Base-by-base conservation (phyloP, 2,329 filamentous ascomycete species). In the Dactylellina haptotyla region DNA sequence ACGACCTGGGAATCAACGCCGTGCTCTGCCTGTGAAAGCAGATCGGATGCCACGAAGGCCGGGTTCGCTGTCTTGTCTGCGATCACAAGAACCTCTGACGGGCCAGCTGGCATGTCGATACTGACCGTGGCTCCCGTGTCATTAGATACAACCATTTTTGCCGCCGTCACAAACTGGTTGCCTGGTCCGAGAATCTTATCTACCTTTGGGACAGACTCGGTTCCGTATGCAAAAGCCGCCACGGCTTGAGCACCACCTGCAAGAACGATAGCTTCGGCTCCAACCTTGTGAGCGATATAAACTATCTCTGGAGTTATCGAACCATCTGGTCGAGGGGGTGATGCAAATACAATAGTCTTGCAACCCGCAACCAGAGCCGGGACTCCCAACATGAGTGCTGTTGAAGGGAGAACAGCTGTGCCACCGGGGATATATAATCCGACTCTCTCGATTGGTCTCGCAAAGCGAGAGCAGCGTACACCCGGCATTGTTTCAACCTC, bases 111-210 rank as follows among this genome's bases (percentile, higher is more conserved):
- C 95, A 99, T 99, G 80, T 99, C 95, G 78, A 99, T 99, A 81
- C 92, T 90, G 41, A 97, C 93, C 20, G 92, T 91, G 10, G 95
- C 95, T 72, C 93, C 96, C 46, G 95, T 98, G 80, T 99, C 95
- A 81, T 99, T 99, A 82, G 90, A 92, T 45, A 99, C 95, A 78
- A 93, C 86, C 95, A 99, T 99, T 87, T 99, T 99, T 58, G 92
- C 95, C 0, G 95, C 95, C 0, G 95, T 99, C 41, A 99, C 95
- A 80, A 98, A 99, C 81, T 98, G 95, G 82, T 99, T 99, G 34
- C 95, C 95, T 1, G 95, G 95, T 0, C 95, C 95, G 10, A 98
- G 87, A 77, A 99, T 97, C 87, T 99, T 99, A 85, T 99, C 95
- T 5, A 99, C 95, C 84, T 99, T 99, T 81, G 85, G 91, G 56